These are phyloP conservation scores for Aegilops umbellulata DNA, from an alignment of 176 grass and related monocot genomes.

Conservation along the genomic window DNA sequence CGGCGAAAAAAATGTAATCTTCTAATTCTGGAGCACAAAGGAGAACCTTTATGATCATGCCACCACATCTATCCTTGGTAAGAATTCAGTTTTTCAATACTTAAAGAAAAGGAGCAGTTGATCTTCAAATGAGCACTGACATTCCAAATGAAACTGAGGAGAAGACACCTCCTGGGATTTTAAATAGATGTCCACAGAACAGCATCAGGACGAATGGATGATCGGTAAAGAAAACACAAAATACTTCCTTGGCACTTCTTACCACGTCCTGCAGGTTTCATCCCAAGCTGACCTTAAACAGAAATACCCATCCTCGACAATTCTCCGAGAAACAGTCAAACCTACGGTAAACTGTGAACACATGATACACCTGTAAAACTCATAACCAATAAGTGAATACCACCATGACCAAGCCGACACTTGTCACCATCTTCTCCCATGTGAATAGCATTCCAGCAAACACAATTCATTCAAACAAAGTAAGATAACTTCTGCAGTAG, in stretches of 20 bases:
- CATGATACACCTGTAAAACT: background rate
- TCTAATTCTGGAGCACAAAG: background rate
- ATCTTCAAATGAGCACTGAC: background rate
- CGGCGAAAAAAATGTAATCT: background rate
- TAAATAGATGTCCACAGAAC: no score
- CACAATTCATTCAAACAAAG: no score
- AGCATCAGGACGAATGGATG: no score
- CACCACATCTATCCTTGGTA: background rate
- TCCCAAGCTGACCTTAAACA: background rate
- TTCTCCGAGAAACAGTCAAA: background rate
- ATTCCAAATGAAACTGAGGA: background rate
- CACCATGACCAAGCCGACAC: no score
- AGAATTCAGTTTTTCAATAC: background rate
- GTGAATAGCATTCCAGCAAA: no score
- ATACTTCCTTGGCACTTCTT: background rate
- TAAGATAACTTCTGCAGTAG: background rate
- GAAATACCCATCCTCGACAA: background rate
- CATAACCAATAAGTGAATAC: background rate
- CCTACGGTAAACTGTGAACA: background rate
- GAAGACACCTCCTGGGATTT: no score
- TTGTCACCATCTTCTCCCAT: no score
- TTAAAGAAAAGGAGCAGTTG: background rate
- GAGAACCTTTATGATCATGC: background rate
- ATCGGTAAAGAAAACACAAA: no score
- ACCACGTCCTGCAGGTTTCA: background rate